Evolutionary conservation across 257 asterid species (phyloP).

Genomic region (Solanum commersonii): DNA sequence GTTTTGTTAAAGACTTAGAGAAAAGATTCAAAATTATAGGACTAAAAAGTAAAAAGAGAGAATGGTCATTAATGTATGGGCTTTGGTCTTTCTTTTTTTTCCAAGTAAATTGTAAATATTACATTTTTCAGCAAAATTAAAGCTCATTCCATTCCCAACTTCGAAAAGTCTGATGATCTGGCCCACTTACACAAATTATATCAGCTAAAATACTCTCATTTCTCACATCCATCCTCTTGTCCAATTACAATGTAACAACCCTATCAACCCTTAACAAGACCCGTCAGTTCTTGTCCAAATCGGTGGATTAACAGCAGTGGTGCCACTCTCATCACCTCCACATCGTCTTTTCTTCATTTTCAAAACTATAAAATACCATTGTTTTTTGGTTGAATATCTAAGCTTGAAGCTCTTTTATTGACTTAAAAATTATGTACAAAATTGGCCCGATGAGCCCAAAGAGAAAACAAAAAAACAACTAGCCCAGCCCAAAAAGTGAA

Average conservation of each 20-base stretch:
- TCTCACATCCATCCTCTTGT: not conserved
- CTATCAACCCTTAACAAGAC: not conserved
- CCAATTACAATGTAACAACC: not conserved
- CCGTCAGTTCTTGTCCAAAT: too few relatives aligned
- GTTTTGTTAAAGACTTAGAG: too few relatives aligned
- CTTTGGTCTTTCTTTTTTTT: too few relatives aligned
- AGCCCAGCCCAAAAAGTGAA: not conserved
- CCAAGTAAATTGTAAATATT: too few relatives aligned
- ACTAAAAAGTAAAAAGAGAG: too few relatives aligned
- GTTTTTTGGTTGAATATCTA: not conserved
- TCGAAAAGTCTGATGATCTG: too few relatives aligned
- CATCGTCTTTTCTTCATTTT: not conserved
- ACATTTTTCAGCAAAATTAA: too few relatives aligned
- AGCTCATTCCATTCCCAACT: too few relatives aligned
- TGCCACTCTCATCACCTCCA: not conserved
- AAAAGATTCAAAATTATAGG: too few relatives aligned
- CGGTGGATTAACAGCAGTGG: rapidly evolving
- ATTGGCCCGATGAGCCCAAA: not conserved
- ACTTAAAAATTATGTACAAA: not conserved
- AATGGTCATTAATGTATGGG: too few relatives aligned
- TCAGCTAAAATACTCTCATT: not conserved
- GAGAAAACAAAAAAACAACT: too few relatives aligned
- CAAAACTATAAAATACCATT: not conserved
- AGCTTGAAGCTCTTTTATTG: not conserved
- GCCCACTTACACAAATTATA: too few relatives aligned